Conservation (phyloP, 257 asterid species). For the Echites panduratus region DNA sequence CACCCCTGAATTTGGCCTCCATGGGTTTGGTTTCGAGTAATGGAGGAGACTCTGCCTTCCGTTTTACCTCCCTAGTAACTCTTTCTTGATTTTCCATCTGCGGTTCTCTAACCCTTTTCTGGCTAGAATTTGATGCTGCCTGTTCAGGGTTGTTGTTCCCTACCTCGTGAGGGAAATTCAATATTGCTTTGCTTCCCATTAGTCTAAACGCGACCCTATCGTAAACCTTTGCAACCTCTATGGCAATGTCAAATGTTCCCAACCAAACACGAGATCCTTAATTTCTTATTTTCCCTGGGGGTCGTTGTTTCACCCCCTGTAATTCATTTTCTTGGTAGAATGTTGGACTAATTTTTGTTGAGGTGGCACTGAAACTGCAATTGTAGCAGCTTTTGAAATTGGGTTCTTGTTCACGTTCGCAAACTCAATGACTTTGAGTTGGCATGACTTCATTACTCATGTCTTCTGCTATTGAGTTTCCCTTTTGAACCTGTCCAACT, state of each 20-base stretch:
- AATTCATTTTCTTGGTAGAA: slow-evolving; percentile 29
- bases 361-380: background rate
- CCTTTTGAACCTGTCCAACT: too few species aligned
- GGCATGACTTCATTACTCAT: too few species aligned
- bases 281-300: slow-evolving; percentile 43
- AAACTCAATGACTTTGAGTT: slow-evolving; percentile 13
- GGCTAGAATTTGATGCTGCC: slow-evolving; percentile 18
- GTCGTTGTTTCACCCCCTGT: slow-evolving; percentile 44
- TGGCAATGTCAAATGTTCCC: slow-evolving; percentile 36
- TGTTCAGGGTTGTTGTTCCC: slow-evolving; percentile 22
- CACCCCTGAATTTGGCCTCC: slow-evolving; percentile 22
- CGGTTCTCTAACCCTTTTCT: slow-evolving; percentile 47
- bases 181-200: slow-evolving; percentile 40
- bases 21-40: background rate
- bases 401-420: background rate
- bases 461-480: too few species aligned
- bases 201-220: slow-evolving; percentile 41
- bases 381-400: background rate
- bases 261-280: slow-evolving; percentile 43
- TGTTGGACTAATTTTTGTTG: slow-evolving; percentile 12
- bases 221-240: slow-evolving; percentile 40
- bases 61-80: slow-evolving; percentile 35
- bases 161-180: slow-evolving; percentile 67
- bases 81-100: slow-evolving; percentile 20
- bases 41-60: slow-evolving; percentile 21